Percentiles rank a stretch among this genome's conserved stretches.
Conservation (phyloP, 805 yeast species). For the Suhomyces faveliae region DNA sequence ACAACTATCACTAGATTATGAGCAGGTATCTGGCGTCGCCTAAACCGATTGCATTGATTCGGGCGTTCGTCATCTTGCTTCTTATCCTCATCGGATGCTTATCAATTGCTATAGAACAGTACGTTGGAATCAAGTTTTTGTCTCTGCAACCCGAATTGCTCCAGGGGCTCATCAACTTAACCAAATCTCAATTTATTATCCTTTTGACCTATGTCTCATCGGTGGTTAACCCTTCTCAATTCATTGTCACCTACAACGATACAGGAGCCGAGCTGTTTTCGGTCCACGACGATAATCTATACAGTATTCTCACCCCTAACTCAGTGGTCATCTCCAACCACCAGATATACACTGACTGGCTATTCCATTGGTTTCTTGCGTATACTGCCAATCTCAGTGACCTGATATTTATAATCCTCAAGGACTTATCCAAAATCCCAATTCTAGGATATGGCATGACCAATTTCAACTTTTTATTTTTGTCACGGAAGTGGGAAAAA, state of each 20-base stretch:
- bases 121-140: constrained; percentile 33
- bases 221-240: constrained; percentile 50
- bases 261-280: constrained; percentile 11
- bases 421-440: constrained; percentile 75
- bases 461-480: constrained; percentile 71
- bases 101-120: constrained; percentile 49
- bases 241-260: constrained; percentile 51
- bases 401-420: constrained; percentile 68
- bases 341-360: constrained; percentile 94
- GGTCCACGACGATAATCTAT: constrained; percentile 4
- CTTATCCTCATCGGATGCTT: constrained; percentile 28
- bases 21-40: not conserved
- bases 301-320: constrained; percentile 30
- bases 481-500: constrained; percentile 81
- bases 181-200: constrained; percentile 59
- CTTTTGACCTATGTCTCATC: constrained; percentile 52
- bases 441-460: constrained; percentile 84
- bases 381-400: constrained; percentile 68
- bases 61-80: constrained; percentile 22
- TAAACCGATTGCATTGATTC: constrained; percentile 19
- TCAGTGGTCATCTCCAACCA: constrained; percentile 82
- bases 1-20: not conserved
- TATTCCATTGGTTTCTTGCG: constrained; percentile 81
- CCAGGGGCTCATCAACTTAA: constrained; percentile 46
- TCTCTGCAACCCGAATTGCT: constrained; percentile 28